Conservation (phyloP, 257 asterid species). For the Vinca minor region DNA sequence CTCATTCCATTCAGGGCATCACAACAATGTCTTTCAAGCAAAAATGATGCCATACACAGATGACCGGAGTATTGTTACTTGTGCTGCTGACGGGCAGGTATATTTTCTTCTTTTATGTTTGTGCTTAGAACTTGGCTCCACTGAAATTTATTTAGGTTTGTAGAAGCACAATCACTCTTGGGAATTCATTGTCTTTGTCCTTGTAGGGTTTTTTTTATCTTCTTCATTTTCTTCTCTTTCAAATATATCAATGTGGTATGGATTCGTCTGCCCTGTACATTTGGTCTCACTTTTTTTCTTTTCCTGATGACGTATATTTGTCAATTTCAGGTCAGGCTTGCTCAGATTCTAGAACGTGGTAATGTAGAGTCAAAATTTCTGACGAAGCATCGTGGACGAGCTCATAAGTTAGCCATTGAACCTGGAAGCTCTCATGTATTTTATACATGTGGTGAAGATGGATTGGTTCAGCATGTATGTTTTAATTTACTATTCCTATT, state of each 20-base stretch:
- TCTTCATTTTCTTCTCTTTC: background rate
- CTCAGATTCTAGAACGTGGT: slow-evolving; percentile 59
- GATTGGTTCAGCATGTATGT: slow-evolving; percentile 85
- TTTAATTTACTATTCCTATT: background rate
- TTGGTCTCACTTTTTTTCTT: background rate
- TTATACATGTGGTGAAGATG: slow-evolving; percentile 92
- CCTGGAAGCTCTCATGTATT: slow-evolving; percentile 79
- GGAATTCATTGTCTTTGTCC: background rate
- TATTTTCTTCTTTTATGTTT: slow-evolving; percentile 6
- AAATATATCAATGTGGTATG: background rate
- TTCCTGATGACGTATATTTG: slow-evolving; percentile 1
- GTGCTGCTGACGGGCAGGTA: slow-evolving; percentile 99
- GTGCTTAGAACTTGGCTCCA: background rate
- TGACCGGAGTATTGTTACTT: slow-evolving; percentile 78
- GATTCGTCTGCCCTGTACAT: background rate
- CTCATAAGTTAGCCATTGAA: slow-evolving; percentile 75
- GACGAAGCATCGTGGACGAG: slow-evolving; percentile 58
- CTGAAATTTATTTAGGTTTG: background rate
- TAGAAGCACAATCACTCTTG: background rate
- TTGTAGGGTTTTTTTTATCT: background rate
- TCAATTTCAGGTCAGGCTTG: slow-evolving; percentile 58
- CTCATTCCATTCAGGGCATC: slow-evolving; percentile 70
- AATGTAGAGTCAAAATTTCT: slow-evolving; percentile 56
- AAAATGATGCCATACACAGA: slow-evolving; percentile 74
- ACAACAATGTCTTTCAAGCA: slow-evolving; percentile 83